Conservation (phyloP, 495 filamentous ascomycete genomes). For the Tricharina praecox region DNA sequence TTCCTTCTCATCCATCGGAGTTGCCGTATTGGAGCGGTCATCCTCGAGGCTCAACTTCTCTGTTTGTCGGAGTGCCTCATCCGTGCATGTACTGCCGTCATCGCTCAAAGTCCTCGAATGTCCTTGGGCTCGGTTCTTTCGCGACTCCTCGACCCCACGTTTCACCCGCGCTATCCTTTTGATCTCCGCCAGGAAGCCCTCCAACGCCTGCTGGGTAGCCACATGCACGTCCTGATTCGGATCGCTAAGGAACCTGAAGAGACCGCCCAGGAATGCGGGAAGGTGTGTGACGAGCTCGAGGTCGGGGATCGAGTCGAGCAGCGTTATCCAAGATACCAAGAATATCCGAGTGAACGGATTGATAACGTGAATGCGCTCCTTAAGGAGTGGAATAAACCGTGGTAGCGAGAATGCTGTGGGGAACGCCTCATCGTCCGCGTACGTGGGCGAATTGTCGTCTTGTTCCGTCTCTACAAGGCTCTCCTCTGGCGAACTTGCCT, state of each 20-base stretch:
- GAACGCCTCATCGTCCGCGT: slow-evolving; percentile 37
- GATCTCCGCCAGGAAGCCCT: slow-evolving; percentile 84
- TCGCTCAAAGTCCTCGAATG: slow-evolving; percentile 38
- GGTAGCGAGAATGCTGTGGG: slow-evolving; percentile 87
- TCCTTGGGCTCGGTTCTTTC: slow-evolving; percentile 33
- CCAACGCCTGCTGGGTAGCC: slow-evolving; percentile 75
- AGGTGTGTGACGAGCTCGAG: slow-evolving; percentile 85
- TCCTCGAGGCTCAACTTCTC: slow-evolving; percentile 38
- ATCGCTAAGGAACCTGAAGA: slow-evolving; percentile 85
- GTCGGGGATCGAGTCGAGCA: slow-evolving; percentile 93
- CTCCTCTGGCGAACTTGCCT: slow-evolving; percentile 34
- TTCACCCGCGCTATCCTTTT: slow-evolving; percentile 85
- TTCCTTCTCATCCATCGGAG: slow-evolving; percentile 40
- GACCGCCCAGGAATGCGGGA: slow-evolving; percentile 76
- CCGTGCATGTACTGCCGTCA: slow-evolving; percentile 34
- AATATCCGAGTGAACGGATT: slow-evolving; percentile 92
- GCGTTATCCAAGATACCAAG: slow-evolving; percentile 84
- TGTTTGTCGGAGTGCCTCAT: slow-evolving; percentile 31
- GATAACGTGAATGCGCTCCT: slow-evolving; percentile 80
- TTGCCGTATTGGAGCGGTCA: slow-evolving; percentile 33
- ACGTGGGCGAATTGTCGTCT: slow-evolving; percentile 32
- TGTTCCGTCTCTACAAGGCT: slow-evolving; percentile 28
- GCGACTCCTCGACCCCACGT: slow-evolving; percentile 77
- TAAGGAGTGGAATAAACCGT: slow-evolving; percentile 79
- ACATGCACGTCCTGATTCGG: slow-evolving; percentile 84